phyloP scores from a whole-genome alignment of 2,329 filamentous ascomycete genomes.

The Aspergillus awamori region DNA sequence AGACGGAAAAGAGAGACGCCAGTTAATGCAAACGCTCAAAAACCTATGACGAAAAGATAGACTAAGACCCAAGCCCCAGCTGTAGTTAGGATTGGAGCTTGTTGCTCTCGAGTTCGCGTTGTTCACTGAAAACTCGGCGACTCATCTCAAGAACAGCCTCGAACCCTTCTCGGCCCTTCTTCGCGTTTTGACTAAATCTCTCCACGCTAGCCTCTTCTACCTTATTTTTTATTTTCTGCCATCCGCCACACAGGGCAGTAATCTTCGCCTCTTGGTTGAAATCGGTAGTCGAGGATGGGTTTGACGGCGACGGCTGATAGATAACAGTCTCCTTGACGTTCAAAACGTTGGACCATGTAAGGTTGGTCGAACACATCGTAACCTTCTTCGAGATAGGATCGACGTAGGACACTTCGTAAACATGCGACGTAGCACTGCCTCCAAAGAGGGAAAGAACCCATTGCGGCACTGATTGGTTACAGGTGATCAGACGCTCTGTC shows the following conservation, averaged over 20 bases:
- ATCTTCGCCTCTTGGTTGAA: constrained; percentile 92
- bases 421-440: constrained; percentile 76
- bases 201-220: constrained; percentile 91
- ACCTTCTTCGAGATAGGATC: constrained; percentile 81
- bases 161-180: constrained; percentile 89
- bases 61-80: neutral
- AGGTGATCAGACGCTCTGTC: constrained; percentile 67
- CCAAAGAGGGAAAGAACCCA: constrained; percentile 76
- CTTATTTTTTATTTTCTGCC: constrained; percentile 94
- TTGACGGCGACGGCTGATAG: constrained; percentile 66
- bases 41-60: neutral
- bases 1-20: neutral
- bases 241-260: constrained; percentile 91
- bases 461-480: constrained; percentile 51
- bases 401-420: constrained; percentile 95
- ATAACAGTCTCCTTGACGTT: constrained; percentile 90
- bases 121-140: constrained; percentile 85
- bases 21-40: constrained; percentile 9
- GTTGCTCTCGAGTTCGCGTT: constrained; percentile 67
- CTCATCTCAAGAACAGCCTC: constrained; percentile 94
- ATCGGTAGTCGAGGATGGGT: constrained; percentile 64
- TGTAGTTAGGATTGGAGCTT: constrained; percentile 9
- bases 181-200: constrained; percentile 87
- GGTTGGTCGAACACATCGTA: constrained; percentile 94
- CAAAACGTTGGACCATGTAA: constrained; percentile 89